Percentiles rank a stretch among this genome's conserved stretches.
phyloP scores from a whole-genome alignment of 2,329 filamentous ascomycete genomes.

The Cercospora canescens region DNA sequence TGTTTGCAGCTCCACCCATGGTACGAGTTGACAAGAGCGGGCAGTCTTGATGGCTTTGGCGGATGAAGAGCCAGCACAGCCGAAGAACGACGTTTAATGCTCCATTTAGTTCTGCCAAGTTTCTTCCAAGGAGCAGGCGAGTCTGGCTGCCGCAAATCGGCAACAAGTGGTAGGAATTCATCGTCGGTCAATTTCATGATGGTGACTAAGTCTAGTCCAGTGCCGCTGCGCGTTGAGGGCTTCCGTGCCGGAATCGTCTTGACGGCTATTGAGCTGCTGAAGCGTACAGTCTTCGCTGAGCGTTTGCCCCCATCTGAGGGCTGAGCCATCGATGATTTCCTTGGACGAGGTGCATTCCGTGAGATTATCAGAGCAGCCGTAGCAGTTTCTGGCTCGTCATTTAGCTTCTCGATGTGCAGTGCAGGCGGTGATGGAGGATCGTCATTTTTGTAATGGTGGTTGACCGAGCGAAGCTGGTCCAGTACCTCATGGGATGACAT shows the following conservation, averaged over 20 bases:
- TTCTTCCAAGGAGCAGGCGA: constrained; percentile 16
- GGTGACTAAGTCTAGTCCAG: constrained; percentile 2
- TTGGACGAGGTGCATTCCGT: not conserved
- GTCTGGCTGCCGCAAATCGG: constrained; percentile 9
- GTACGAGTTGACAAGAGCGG: not conserved
- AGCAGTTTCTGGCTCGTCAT: constrained; percentile 6
- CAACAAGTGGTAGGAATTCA: constrained; percentile 4
- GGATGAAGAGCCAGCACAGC: not conserved
- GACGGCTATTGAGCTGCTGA: constrained; percentile 1
- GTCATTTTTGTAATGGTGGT: not conserved
- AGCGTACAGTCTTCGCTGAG: constrained; percentile 11
- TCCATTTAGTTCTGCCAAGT: constrained; percentile 5
- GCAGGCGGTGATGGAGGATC: not conserved
- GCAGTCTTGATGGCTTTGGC: not conserved
- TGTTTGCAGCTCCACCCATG: not conserved
- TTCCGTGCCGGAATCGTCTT: not conserved
- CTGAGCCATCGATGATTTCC: constrained; percentile 12
- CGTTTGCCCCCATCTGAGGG: not conserved
- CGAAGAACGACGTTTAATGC: not conserved
- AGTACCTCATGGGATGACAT: not conserved
- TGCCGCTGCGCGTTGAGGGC: not conserved
- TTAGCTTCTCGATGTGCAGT: constrained; percentile 9
- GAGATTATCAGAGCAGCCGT: constrained; percentile 8
- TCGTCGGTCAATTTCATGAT: not conserved
- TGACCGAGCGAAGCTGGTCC: not conserved